Evolutionary conservation across 768 basidiomycete species (phyloP).

Genomic region (Pholiota microspora): DNA sequence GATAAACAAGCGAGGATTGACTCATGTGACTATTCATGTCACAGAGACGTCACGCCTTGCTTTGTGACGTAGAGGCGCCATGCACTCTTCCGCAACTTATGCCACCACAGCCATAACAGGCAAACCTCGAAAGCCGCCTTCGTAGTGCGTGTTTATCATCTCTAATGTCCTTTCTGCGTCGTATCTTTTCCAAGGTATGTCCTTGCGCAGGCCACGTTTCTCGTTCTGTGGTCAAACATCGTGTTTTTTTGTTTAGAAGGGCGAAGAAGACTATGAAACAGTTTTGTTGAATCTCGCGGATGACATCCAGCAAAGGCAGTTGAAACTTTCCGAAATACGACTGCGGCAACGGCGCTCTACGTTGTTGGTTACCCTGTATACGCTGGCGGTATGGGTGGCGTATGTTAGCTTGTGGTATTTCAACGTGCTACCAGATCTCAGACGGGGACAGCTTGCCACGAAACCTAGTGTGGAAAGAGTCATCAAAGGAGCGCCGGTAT

Average conservation of each 20-base stretch:
- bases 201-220: background rate
- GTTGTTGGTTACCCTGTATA: constrained; percentile 74
- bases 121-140: background rate
- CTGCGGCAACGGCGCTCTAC: constrained; percentile 79
- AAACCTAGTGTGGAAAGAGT: constrained; percentile 37
- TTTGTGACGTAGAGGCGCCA: constrained; percentile 1
- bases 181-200: constrained; percentile 31
- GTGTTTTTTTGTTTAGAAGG: constrained; percentile 29
- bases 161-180: constrained; percentile 21
- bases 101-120: constrained; percentile 15
- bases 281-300: constrained; percentile 63
- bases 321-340: constrained; percentile 78
- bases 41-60: constrained; percentile 7
- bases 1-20: too few species aligned
- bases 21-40: too few species aligned
- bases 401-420: constrained; percentile 78
- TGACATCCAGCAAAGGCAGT: constrained; percentile 72
- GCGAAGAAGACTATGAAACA: constrained; percentile 76
- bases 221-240: background rate
- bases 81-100: constrained; percentile 12
- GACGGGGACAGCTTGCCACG: constrained; percentile 22
- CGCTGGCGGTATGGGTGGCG: constrained; percentile 67
- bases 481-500: constrained; percentile 53
- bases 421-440: constrained; percentile 46
- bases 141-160: background rate